Evolutionary conservation across 805 yeast species (phyloP).

Genomic region (Pichia membranifaciens): DNA sequence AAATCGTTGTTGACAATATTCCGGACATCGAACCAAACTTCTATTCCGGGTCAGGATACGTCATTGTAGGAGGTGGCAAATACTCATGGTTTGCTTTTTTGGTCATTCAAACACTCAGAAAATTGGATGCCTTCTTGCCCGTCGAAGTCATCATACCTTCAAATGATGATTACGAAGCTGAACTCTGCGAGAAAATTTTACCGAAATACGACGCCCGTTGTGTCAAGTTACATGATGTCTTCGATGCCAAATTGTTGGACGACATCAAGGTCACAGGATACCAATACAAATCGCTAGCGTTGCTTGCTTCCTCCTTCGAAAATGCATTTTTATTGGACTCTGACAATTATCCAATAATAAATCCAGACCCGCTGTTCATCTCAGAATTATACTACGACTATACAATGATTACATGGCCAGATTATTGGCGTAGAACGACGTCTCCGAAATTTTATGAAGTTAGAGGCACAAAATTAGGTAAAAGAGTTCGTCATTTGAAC

Average conservation of each 20-base stretch:
- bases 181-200: conserved; percentile 31
- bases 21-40: conserved; percentile 34
- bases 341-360: conserved; percentile 40
- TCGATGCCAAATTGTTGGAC: conserved; percentile 26
- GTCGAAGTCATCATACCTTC: conserved; percentile 20
- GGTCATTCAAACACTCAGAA: conserved; percentile 36
- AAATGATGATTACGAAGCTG: conserved; percentile 14
- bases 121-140: conserved; percentile 38
- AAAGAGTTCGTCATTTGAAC: conserved; percentile 31
- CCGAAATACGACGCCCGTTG: conserved; percentile 40
- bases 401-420: conserved; percentile 66
- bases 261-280: conserved; percentile 29
- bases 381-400: conserved; percentile 38
- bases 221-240: conserved; percentile 32
- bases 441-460: conserved; percentile 54
- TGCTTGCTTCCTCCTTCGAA: conserved; percentile 44
- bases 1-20: conserved; percentile 37
- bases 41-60: conserved; percentile 29
- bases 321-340: conserved; percentile 41
- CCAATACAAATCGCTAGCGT: conserved; percentile 37
- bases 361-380: conserved; percentile 45
- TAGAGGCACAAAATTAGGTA: conserved; percentile 36
- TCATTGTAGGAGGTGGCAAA: conserved; percentile 40
- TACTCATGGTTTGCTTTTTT: conserved; percentile 37
- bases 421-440: conserved; percentile 65